Percentiles rank a stretch among this genome's conserved stretches.
These are phyloP conservation scores for Avena insularis DNA, from an alignment of 176 grass and related monocot genomes.

Conservation along the genomic window DNA sequence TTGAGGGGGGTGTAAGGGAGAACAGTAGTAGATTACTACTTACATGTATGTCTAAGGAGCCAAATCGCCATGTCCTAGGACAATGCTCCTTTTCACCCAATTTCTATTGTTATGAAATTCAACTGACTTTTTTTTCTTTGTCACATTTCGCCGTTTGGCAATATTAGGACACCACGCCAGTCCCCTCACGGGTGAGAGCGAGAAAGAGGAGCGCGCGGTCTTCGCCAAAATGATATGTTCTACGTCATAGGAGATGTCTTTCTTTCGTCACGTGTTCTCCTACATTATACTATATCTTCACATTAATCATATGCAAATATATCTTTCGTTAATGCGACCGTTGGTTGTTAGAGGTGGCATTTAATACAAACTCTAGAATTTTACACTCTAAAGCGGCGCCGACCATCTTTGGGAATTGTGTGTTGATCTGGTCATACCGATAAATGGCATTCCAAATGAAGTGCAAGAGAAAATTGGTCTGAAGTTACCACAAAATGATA, in stretches of 20 bases:
- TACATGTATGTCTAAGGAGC: no score
- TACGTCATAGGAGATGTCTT: not conserved
- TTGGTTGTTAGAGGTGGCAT: not conserved
- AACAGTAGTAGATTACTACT: no score
- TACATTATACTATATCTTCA: not conserved
- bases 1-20: no score
- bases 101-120: slow-evolving; percentile 18
- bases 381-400: no score
- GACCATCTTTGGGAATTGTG: not conserved
- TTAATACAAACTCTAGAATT: no score
- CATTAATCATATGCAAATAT: not conserved
- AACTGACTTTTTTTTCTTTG: not conserved
- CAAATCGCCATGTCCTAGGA: not conserved
- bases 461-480: not conserved
- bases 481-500: not conserved
- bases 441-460: not conserved
- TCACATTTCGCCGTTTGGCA: not conserved
- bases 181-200: not conserved
- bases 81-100: not conserved
- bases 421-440: not conserved
- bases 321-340: not conserved
- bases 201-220: not conserved
- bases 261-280: not conserved
- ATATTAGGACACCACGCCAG: not conserved
- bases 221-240: not conserved